Evolutionary conservation across 1,139 yeast genomes (phyloP).

Genomic region (Magnusiomyces sp.): DNA sequence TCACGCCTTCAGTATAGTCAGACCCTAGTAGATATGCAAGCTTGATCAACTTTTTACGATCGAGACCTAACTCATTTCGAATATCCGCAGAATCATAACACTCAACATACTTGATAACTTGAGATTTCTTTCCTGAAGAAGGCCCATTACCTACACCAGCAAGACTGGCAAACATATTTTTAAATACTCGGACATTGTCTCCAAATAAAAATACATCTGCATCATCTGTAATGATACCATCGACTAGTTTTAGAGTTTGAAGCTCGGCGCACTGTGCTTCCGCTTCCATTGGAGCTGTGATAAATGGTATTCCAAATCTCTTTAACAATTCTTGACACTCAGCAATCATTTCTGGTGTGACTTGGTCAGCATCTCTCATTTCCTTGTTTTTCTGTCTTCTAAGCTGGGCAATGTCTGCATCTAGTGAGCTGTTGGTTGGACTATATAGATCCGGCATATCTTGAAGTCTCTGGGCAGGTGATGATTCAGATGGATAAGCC

Average conservation of each 20-base stretch:
- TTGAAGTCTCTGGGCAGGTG: background rate
- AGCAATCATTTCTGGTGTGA: slow-evolving; percentile 72
- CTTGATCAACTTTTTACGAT: slow-evolving; percentile 56
- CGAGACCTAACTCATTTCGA: slow-evolving; percentile 56
- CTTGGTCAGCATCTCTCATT: slow-evolving; percentile 84
- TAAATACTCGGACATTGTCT: slow-evolving; percentile 63
- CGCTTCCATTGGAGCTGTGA: slow-evolving; percentile 97
- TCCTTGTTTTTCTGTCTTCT: slow-evolving; percentile 51
- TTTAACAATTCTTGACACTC: slow-evolving; percentile 85
- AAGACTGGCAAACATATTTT: slow-evolving; percentile 60
- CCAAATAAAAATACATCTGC: slow-evolving; percentile 96
- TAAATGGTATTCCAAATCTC: slow-evolving; percentile 85
- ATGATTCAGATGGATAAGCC: too few relatives aligned
- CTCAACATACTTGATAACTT: slow-evolving; percentile 87
- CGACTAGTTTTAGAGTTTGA: slow-evolving; percentile 58
- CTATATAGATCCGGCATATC: slow-evolving; percentile 7
- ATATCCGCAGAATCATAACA: slow-evolving; percentile 60
- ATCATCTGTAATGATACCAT: slow-evolving; percentile 95
- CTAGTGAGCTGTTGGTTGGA: slow-evolving; percentile 35
- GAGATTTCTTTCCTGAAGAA: slow-evolving; percentile 23
- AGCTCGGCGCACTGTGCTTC: slow-evolving; percentile 95
- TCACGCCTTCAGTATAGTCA: slow-evolving; percentile 87
- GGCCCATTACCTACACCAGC: background rate
- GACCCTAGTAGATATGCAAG: slow-evolving; percentile 81
- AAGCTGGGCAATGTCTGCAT: slow-evolving; percentile 45